Conservation (phyloP, 768 basidiomycete species). For the Exidia glandulosa region DNA sequence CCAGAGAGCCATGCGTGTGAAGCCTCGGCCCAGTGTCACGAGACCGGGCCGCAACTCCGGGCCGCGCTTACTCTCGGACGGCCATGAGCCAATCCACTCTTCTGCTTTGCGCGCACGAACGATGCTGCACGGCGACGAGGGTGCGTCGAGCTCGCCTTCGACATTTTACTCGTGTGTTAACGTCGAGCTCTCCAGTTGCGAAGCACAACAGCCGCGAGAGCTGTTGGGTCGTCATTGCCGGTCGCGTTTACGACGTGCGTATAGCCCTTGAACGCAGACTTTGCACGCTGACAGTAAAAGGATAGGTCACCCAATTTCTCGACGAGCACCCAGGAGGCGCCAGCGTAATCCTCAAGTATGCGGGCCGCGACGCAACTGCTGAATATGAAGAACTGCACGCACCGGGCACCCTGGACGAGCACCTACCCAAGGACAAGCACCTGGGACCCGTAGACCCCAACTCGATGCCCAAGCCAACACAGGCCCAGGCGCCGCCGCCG, state of each 20-base stretch:
- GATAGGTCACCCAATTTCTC: background rate
- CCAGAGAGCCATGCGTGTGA: no score
- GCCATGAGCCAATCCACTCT: no score
- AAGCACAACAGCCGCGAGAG: constrained; percentile 1
- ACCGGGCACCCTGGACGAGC: constrained; percentile 63
- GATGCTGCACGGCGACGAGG: background rate
- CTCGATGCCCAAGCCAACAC: background rate
- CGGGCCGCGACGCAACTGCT: constrained; percentile 72
- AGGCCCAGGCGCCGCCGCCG: background rate
- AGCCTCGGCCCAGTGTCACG: no score
- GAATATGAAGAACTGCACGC: constrained; percentile 80
- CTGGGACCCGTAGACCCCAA: constrained; percentile 51
- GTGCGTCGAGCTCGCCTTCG: background rate
- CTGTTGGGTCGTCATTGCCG: constrained; percentile 76
- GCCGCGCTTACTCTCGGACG: no score
- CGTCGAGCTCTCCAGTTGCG: background rate
- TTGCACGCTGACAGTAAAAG: background rate
- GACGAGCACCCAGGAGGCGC: constrained; percentile 63
- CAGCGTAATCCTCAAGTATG: constrained; percentile 72
- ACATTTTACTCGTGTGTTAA: background rate
- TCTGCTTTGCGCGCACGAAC: no score
- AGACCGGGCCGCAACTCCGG: no score
- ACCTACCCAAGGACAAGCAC: constrained; percentile 59
- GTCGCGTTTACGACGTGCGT: constrained; percentile 78
- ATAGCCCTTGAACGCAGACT: constrained; percentile 8